phyloP scores from a whole-genome alignment of 805 yeast species.

The Tetrapisispora phaffii region DNA sequence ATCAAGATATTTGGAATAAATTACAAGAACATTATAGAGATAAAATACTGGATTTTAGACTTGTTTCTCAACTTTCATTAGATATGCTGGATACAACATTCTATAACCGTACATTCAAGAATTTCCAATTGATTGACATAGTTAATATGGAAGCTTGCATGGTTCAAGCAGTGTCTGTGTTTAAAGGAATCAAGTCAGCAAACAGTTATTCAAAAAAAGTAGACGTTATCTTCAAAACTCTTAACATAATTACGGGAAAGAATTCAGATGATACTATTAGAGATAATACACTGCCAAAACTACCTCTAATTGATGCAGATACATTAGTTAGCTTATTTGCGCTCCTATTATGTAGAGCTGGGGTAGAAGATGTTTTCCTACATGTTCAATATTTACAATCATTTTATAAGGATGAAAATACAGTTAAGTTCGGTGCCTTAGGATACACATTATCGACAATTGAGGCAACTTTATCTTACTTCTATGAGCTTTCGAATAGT shows the following conservation, averaged over 20 bases:
- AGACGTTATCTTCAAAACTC: slow-evolving; percentile 40
- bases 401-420: slow-evolving; percentile 34
- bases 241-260: slow-evolving; percentile 38
- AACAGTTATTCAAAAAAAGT: slow-evolving; percentile 42
- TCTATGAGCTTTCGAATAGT: slow-evolving; percentile 24
- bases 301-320: slow-evolving; percentile 58
- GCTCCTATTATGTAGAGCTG: slow-evolving; percentile 57
- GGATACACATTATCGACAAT: slow-evolving; percentile 77
- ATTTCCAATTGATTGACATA: slow-evolving; percentile 23
- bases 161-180: slow-evolving; percentile 40
- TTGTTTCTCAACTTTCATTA: slow-evolving; percentile 30
- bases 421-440: slow-evolving; percentile 44
- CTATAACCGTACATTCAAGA: slow-evolving; percentile 27
- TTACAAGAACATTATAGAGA: slow-evolving; percentile 24
- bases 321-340: slow-evolving; percentile 62
- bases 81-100: slow-evolving; percentile 39
- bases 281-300: slow-evolving; percentile 6
- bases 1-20: slow-evolving; percentile 55
- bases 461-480: slow-evolving; percentile 68
- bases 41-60: slow-evolving; percentile 15
- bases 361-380: slow-evolving; percentile 46
- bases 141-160: slow-evolving; percentile 36
- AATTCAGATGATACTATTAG: slow-evolving; percentile 13
- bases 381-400: slow-evolving; percentile 58
- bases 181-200: slow-evolving; percentile 38